These are phyloP conservation scores for Heritiera fomes DNA, from an alignment of 345 rosid genomes.

Conservation along the genomic window DNA sequence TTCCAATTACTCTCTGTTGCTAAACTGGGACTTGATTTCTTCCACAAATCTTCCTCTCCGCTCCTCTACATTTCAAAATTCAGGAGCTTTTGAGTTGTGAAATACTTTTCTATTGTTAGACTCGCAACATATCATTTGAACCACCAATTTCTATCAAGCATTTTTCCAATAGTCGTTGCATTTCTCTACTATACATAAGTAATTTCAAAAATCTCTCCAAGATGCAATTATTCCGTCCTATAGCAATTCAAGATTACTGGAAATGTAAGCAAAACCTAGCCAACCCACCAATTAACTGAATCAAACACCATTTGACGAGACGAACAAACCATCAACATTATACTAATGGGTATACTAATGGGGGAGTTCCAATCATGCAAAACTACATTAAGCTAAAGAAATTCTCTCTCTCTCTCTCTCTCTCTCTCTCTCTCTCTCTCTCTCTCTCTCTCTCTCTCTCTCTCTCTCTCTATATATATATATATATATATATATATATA, in stretches of 20 bases:
- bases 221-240: not conserved
- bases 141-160: not conserved
- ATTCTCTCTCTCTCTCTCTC: too few relatives aligned
- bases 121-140: not conserved
- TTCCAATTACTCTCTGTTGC: not conserved
- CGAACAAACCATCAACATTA: not conserved
- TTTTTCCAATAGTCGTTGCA: not conserved
- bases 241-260: not conserved
- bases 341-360: not conserved
- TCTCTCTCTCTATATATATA: too few relatives aligned
- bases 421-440: too few relatives aligned
- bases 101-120: constrained; percentile 5
- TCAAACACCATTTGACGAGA: not conserved
- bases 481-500: too few relatives aligned
- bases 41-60: not conserved
- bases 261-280: not conserved
- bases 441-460: too few relatives aligned
- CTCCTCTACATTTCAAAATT: not conserved
- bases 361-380: constrained; percentile 4
- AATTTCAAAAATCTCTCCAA: not conserved
- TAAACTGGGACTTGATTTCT: not conserved
- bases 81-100: not conserved
- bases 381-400: not conserved
- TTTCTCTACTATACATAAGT: not conserved
- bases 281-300: not conserved